Percentiles rank a stretch among this genome's conserved stretches.
These are phyloP conservation scores for Solanum hybrid DNA, from an alignment of 305 asterid species.

Conservation along the genomic window DNA sequence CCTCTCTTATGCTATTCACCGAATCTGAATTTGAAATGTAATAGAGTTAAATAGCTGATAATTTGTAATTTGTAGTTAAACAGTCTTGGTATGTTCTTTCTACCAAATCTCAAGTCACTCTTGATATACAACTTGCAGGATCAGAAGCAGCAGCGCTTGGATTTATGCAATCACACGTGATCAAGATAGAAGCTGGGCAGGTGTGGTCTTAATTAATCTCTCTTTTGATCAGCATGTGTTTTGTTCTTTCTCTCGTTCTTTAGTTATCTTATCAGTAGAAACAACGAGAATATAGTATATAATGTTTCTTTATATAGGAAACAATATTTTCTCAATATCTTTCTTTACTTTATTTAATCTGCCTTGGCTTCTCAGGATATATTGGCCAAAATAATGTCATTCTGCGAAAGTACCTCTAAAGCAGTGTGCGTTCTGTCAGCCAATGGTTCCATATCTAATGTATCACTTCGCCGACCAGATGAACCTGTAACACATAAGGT, in stretches of 20 bases:
- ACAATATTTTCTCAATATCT: no score
- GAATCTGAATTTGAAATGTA: background rate
- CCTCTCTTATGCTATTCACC: no score
- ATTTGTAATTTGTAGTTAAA: background rate
- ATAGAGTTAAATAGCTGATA: background rate
- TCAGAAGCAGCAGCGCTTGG: background rate
- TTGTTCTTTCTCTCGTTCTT: background rate
- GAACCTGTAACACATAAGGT: constrained; percentile 50
- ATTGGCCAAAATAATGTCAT: constrained; percentile 35
- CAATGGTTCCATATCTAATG: constrained; percentile 36
- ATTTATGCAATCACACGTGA: background rate
- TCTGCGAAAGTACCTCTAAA: constrained; percentile 33
- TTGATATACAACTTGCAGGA: constrained; percentile 11
- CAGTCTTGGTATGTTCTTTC: background rate
- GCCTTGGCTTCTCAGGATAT: constrained; percentile 34
- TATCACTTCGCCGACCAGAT: constrained; percentile 36
- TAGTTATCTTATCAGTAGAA: background rate
- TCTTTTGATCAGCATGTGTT: background rate
- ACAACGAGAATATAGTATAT: background rate
- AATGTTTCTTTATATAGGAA: no score
- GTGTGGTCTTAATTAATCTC: background rate
- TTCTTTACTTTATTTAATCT: no score
- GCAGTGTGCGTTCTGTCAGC: constrained; percentile 41
- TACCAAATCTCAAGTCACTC: background rate
- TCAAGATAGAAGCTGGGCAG: constrained; percentile 16